Conservation (phyloP, 108 stramenopile species). For the Schizochytrium sp. region DNA sequence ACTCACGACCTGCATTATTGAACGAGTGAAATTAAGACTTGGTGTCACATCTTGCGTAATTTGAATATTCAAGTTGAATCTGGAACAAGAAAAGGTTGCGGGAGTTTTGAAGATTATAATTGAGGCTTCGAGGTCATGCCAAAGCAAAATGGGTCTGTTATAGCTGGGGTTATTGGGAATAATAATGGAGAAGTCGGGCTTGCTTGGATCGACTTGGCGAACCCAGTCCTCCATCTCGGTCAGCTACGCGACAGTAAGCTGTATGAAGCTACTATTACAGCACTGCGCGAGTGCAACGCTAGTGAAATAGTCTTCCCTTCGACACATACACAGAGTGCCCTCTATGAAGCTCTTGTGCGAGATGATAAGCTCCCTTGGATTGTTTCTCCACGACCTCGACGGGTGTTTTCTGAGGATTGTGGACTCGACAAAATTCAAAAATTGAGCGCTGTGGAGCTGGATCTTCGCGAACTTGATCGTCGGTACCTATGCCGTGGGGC, state of each 20-base stretch:
- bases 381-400: not conserved
- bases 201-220: slow-evolving; percentile 13
- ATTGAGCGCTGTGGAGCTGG: slow-evolving; percentile 14
- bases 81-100: no score
- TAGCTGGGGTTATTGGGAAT: slow-evolving; percentile 1
- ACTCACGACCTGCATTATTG: no score
- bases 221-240: not conserved
- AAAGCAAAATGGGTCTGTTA: not conserved
- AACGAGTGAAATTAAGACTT: no score
- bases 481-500: slow-evolving; percentile 12
- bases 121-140: no score
- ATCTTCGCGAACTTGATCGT: slow-evolving; percentile 16
- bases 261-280: slow-evolving; percentile 4
- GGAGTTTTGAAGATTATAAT: no score
- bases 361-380: not conserved
- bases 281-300: slow-evolving; percentile 17
- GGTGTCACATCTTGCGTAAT: no score
- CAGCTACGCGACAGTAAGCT: slow-evolving; percentile 38
- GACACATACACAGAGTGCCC: slow-evolving; percentile 4
- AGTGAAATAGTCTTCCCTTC: not conserved
- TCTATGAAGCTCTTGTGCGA: slow-evolving; percentile 29
- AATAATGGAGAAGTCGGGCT: slow-evolving; percentile 34
- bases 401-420: slow-evolving; percentile 19
- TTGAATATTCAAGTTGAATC: no score
- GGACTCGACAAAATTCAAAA: slow-evolving; percentile 22